Percentiles rank a stretch among this genome's conserved stretches.
Conservation (phyloP, 2,329 filamentous ascomycete genomes). For the Helminthosporium solani region DNA sequence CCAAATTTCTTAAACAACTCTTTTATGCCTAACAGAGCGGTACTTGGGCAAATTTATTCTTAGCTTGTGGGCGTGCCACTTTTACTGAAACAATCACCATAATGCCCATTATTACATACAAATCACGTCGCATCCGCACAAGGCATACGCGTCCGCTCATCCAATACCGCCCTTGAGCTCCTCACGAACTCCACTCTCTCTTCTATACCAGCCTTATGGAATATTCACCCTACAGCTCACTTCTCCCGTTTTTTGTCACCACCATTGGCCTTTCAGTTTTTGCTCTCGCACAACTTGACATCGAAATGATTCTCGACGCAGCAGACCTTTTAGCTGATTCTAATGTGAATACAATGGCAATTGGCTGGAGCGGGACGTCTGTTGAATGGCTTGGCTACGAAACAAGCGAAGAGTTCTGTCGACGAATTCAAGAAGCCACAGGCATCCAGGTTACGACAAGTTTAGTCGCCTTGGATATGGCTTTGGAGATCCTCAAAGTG, state of each 20-base stretch:
- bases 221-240: slow-evolving; percentile 40
- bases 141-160: slow-evolving; percentile 49
- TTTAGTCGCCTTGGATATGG: slow-evolving; percentile 45
- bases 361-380: slow-evolving; percentile 35
- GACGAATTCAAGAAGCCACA: slow-evolving; percentile 39
- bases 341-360: slow-evolving; percentile 27
- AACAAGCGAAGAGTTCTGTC: slow-evolving; percentile 43
- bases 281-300: slow-evolving; percentile 37
- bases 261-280: slow-evolving; percentile 39
- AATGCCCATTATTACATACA: background rate
- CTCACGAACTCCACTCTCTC: slow-evolving; percentile 43
- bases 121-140: slow-evolving; percentile 17
- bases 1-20: too few relatives aligned
- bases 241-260: slow-evolving; percentile 48
- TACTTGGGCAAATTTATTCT: too few relatives aligned
- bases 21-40: too few relatives aligned
- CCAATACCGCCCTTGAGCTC: slow-evolving; percentile 49
- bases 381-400: slow-evolving; percentile 32
- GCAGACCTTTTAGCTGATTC: slow-evolving; percentile 34
- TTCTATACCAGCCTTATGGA: slow-evolving; percentile 18
- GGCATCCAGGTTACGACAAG: slow-evolving; percentile 46
- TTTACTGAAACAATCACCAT: background rate
- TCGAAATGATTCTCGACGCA: slow-evolving; percentile 25
- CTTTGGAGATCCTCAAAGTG: slow-evolving; percentile 27
- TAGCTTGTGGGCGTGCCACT: background rate